Conservation (phyloP, 2,329 filamentous ascomycete genomes). For the Fusarium nygamai region DNA sequence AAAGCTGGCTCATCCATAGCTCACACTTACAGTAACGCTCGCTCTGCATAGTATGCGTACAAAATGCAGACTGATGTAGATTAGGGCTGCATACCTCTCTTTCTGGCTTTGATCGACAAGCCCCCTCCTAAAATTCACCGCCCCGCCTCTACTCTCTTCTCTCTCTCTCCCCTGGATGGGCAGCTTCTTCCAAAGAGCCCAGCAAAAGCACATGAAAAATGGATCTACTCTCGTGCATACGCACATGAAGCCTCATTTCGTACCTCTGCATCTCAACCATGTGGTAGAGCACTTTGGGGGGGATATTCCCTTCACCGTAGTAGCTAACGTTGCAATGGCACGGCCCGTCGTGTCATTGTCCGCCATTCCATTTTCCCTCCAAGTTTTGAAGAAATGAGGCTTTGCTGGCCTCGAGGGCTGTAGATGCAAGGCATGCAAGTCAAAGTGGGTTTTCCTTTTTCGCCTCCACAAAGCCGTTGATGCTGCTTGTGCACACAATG, state of each 20-base stretch:
- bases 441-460: slow-evolving; percentile 10
- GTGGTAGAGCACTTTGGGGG: slow-evolving; percentile 15
- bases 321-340: slow-evolving; percentile 13
- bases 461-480: slow-evolving; percentile 32
- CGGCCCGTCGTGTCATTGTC: not conserved
- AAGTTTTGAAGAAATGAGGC: not conserved
- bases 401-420: slow-evolving; percentile 10
- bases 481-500: slow-evolving; percentile 22
- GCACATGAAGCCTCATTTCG: slow-evolving; percentile 30
- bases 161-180: not conserved
- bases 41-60: not conserved
- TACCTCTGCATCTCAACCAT: slow-evolving; percentile 4
- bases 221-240: slow-evolving; percentile 15
- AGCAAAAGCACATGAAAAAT: slow-evolving; percentile 5
- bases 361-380: not conserved
- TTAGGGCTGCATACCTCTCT: slow-evolving; percentile 30
- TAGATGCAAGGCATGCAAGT: slow-evolving; percentile 30
- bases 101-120: slow-evolving; percentile 29
- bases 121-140: slow-evolving; percentile 21
- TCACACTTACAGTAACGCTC: not conserved
- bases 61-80: slow-evolving; percentile 22
- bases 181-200: not conserved
- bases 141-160: slow-evolving; percentile 13
- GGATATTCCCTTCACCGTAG: slow-evolving; percentile 29
- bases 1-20: not conserved